Evolutionary conservation across 441 rosid genomes (phyloP).

Genomic region (Pelargonium australe): DNA sequence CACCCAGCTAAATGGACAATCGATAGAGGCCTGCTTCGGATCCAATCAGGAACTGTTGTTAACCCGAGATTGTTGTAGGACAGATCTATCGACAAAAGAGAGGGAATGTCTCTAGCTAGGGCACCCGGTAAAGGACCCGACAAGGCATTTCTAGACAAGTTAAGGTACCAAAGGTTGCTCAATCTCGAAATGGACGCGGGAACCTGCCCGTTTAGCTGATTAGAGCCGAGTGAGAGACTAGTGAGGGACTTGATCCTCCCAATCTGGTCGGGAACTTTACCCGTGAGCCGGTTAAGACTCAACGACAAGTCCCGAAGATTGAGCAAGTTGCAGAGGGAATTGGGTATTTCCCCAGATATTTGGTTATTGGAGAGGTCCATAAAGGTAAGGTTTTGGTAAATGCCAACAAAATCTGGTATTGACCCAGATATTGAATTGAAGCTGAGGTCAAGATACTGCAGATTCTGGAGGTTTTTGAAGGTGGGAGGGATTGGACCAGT

Average conservation of each 20-base stretch:
- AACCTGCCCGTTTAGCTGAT: constrained; percentile 59
- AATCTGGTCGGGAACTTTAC: constrained; percentile 59
- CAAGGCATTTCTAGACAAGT: constrained; percentile 69
- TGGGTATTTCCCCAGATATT: constrained; percentile 55
- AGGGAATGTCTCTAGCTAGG: constrained; percentile 49
- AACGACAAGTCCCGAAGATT: constrained; percentile 55
- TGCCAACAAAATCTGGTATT: constrained; percentile 53
- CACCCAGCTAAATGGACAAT: constrained; percentile 78
- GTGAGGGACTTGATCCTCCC: constrained; percentile 58
- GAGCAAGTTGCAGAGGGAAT: constrained; percentile 51
- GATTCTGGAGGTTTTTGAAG: constrained; percentile 35
- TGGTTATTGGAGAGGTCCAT: constrained; percentile 64
- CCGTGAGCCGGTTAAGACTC: constrained; percentile 57
- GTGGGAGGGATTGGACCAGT: constrained; percentile 63
- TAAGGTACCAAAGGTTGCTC: constrained; percentile 82
- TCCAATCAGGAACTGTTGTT: constrained; percentile 73
- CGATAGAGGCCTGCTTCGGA: constrained; percentile 45
- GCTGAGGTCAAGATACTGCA: constrained; percentile 77
- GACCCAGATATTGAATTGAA: constrained; percentile 61
- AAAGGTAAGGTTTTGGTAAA: constrained; percentile 41
- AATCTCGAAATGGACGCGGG: constrained; percentile 59
- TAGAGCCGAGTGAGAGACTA: constrained; percentile 53
- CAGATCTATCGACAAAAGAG: constrained; percentile 70
- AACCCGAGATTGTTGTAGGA: constrained; percentile 70
- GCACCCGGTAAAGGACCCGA: constrained; percentile 61